phyloP scores from a whole-genome alignment of 2,329 filamentous ascomycete species.

The Pseudogymnoascus sp. region DNA sequence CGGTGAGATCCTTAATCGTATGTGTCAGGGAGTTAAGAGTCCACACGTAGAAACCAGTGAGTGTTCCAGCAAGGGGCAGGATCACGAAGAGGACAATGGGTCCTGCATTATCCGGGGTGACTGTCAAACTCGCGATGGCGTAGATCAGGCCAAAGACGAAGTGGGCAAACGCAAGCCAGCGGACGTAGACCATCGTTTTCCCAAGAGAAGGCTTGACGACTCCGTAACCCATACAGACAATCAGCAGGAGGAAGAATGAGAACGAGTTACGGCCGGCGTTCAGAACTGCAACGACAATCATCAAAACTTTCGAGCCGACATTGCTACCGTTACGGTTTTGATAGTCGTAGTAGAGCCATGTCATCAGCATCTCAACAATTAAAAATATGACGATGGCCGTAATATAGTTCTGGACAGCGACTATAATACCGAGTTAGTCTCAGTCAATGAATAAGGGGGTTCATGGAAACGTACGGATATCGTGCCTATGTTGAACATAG shows the following conservation, averaged over 20 bases:
- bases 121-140: slow-evolving; percentile 77
- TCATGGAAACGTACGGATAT: slow-evolving; percentile 59
- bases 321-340: slow-evolving; percentile 86
- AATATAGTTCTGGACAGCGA: slow-evolving; percentile 98
- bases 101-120: slow-evolving; percentile 83
- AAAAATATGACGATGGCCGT: slow-evolving; percentile 93
- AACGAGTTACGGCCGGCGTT: slow-evolving; percentile 95
- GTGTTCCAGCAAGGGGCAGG: slow-evolving; percentile 78
- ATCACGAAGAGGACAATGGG: slow-evolving; percentile 90
- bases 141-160: slow-evolving; percentile 95
- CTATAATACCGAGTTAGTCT: slow-evolving; percentile 36
- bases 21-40: slow-evolving; percentile 90
- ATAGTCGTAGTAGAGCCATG: slow-evolving; percentile 98
- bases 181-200: slow-evolving; percentile 88
- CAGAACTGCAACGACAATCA: slow-evolving; percentile 85
- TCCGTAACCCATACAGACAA: slow-evolving; percentile 98
- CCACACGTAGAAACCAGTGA: slow-evolving; percentile 98
- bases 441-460: background rate
- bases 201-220: slow-evolving; percentile 92
- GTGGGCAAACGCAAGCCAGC: slow-evolving; percentile 82
- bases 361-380: slow-evolving; percentile 94
- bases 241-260: slow-evolving; percentile 94
- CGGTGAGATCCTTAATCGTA: slow-evolving; percentile 92
- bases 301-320: slow-evolving; percentile 71
- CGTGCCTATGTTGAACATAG: slow-evolving; percentile 87